phyloP scores from a whole-genome alignment of 257 asterid species.

The Solanum peruvianum region DNA sequence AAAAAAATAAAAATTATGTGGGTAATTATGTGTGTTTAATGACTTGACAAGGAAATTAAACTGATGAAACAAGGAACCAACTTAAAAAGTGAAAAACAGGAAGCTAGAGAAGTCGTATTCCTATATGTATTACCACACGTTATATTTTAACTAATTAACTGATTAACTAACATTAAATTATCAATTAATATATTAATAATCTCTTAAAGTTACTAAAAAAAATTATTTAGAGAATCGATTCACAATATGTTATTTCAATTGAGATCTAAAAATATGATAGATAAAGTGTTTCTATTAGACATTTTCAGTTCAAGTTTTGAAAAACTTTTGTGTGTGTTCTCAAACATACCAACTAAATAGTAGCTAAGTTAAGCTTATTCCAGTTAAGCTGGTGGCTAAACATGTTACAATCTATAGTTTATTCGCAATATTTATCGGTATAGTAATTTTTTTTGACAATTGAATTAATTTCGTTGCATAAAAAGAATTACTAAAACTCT shows the following conservation, averaged over 20 bases:
- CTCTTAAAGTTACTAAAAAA: not conserved
- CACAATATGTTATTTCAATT: not conserved
- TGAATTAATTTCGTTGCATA: not conserved
- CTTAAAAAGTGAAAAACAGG: not conserved
- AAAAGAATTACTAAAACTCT: too few species aligned
- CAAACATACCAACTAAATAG: not conserved
- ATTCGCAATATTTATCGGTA: not conserved
- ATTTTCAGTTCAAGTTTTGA: not conserved
- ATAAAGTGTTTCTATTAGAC: not conserved
- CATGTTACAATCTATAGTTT: not conserved
- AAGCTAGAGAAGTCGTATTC: not conserved
- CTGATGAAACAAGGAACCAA: not conserved
- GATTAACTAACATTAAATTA: not conserved
- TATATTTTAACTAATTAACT: not conserved
- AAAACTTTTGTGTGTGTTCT: not conserved
- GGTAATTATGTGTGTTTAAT: not conserved
- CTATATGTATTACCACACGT: not conserved
- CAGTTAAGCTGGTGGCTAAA: not conserved
- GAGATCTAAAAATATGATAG: not conserved
- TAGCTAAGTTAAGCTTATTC: not conserved
- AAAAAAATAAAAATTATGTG: not conserved
- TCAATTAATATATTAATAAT: not conserved
- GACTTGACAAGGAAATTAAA: not conserved
- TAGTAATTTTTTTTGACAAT: not conserved
- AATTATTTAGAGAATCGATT: not conserved